Evolutionary conservation across 768 basidiomycete species (phyloP), one percentile per base, ranked within the genome.

Genomic region (Trametes cingulata): DNA sequence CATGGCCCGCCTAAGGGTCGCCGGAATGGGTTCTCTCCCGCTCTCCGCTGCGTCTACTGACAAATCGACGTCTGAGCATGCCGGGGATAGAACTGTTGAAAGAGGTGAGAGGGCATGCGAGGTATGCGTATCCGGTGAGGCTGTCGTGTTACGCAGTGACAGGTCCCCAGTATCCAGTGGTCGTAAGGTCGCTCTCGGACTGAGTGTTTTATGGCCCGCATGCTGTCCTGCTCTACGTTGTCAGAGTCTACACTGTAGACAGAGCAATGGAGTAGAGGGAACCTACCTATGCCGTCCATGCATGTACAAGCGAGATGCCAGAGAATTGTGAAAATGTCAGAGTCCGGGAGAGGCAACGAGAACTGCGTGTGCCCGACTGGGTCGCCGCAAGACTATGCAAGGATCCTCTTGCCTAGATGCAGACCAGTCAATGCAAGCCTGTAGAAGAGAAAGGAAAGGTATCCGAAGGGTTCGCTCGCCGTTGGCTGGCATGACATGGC

Each of bases 1-100:
- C 40, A 59, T 60, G 42, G 62, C 53, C 7, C 58, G 52, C 7
- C 62, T 58, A 7, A 59, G 41, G 42, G 39, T 49, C 3, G 56
- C 47, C 3, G 47, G 56, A 10, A 56, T 52, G 35, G 54, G 35
- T 9, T 56, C 46, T 46, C 40, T 33, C 15, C 20, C 19, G 10
- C 37, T 25, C 24, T 54, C 48, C n/a, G 49, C 7, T 0, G 2
- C 37, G 12, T 36, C 42, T 2, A 22, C 36, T 8, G 50, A 10
- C 8, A 52, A 42, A 0, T 40, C 48, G 12, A 56, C 27, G 45
- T 59, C 62, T 8, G 58, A 56, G n/a, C 52, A 36, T 6, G 58
- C 33, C 3, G 62, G 53, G 8, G 62, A 60, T 9, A 56, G 42
- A 24, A 37, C 53, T 2, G 62, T 10, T 3, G 58, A 63, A 35